phyloP scores from a whole-genome alignment of 2,329 filamentous ascomycete species.

The Xylaria sp. region DNA sequence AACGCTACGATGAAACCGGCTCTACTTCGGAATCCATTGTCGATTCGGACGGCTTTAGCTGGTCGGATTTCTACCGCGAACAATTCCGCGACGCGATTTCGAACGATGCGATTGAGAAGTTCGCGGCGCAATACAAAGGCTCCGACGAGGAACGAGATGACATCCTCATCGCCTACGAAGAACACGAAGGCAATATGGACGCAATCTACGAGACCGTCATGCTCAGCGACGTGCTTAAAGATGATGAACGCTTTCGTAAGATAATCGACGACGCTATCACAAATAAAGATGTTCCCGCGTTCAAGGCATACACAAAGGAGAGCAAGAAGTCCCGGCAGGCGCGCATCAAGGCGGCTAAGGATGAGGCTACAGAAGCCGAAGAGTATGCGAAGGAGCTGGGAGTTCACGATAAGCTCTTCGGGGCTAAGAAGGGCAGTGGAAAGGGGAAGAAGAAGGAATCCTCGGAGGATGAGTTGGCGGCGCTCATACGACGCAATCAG shows the following conservation, averaged over 20 bases:
- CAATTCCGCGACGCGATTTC: constrained; percentile 84
- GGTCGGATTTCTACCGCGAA: constrained; percentile 87
- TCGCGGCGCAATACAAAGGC: constrained; percentile 81
- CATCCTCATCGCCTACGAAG: constrained; percentile 78
- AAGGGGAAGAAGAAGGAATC: constrained; percentile 55
- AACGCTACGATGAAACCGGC: constrained; percentile 89
- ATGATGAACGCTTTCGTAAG: constrained; percentile 83
- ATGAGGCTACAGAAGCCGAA: constrained; percentile 77
- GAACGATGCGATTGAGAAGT: constrained; percentile 76
- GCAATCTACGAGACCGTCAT: constrained; percentile 84
- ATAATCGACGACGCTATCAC: constrained; percentile 86
- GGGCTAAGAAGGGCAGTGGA: constrained; percentile 55
- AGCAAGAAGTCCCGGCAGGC: constrained; percentile 70
- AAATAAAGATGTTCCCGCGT: constrained; percentile 72
- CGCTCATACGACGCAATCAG: constrained; percentile 78
- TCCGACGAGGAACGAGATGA: constrained; percentile 87
- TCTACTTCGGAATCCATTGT: constrained; percentile 85
- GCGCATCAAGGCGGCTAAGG: constrained; percentile 69
- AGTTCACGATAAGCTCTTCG: constrained; percentile 75
- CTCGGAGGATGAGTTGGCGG: constrained; percentile 70
- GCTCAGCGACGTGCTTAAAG: constrained; percentile 82
- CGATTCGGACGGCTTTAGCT: constrained; percentile 84
- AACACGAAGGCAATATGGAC: constrained; percentile 78
- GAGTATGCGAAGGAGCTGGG: constrained; percentile 79
- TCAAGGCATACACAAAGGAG: constrained; percentile 77